phyloP scores from a whole-genome alignment of 805 yeast genomes.

The Ogataea trehaloabstinens region DNA sequence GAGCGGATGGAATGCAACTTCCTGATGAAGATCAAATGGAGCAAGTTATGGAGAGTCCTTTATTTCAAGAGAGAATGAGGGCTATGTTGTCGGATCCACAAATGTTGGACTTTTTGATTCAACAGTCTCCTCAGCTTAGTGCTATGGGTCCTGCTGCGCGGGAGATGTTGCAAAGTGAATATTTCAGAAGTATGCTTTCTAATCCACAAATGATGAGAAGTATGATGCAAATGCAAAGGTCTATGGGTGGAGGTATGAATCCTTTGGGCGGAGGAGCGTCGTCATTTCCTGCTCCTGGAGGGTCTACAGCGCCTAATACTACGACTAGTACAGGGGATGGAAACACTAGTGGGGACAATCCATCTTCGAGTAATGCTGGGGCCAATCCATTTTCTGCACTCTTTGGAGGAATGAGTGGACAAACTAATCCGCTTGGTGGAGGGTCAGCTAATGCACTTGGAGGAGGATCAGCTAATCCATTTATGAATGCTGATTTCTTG shows the following conservation, averaged over 20 bases:
- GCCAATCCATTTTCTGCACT: conserved; percentile 46
- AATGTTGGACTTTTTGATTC: conserved; percentile 78
- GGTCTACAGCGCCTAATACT: conserved; percentile 19
- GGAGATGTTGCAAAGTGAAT: conserved; percentile 79
- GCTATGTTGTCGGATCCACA: conserved; percentile 84
- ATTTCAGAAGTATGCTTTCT: conserved; percentile 72
- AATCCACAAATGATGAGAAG: conserved; percentile 86
- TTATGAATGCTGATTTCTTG: conserved; percentile 47
- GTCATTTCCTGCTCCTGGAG: conserved; percentile 52
- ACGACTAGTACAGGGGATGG: conserved; percentile 17
- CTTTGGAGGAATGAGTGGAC: conserved; percentile 22
- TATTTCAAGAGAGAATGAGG: conserved; percentile 77
- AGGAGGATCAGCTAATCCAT: conserved; percentile 35
- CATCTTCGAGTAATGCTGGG: conserved; percentile 31
- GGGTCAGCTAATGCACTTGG: conserved; percentile 27
- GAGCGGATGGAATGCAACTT: conserved; percentile 86
- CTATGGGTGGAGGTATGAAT: conserved; percentile 38
- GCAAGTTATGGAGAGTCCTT: conserved; percentile 76
- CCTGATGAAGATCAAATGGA: conserved; percentile 77
- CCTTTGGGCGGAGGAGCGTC: conserved; percentile 26
- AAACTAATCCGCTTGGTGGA: conserved; percentile 7
- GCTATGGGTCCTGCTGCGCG: conserved; percentile 89
- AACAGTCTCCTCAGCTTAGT: conserved; percentile 79
- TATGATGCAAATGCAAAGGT: conserved; percentile 72
- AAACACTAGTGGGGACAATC: conserved; percentile 10